phyloP scores from a whole-genome alignment of 1,284 basidiomycete species.

The Phenoliferia sp. region DNA sequence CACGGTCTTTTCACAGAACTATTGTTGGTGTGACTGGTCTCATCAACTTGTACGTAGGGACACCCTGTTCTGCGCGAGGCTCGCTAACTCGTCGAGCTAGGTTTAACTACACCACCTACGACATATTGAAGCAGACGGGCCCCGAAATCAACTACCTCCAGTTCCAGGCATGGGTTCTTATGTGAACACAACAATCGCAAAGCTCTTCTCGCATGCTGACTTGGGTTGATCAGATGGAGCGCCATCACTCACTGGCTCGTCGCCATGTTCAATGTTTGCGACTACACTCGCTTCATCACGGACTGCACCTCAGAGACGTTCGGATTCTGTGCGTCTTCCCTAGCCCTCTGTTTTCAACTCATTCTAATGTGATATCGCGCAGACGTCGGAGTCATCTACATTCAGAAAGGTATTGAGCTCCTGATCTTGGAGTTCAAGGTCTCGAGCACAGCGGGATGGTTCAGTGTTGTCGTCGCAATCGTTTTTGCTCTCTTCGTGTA shows the following conservation, averaged over 20 bases:
- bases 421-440: conserved; percentile 34
- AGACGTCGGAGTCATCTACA: conserved; percentile 56
- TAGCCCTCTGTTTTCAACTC: not conserved
- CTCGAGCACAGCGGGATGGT: conserved; percentile 40
- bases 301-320: conserved; percentile 81
- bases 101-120: conserved; percentile 83
- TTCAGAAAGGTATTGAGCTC: conserved; percentile 47
- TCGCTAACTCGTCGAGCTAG: not conserved
- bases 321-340: conserved; percentile 27
- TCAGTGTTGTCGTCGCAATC: conserved; percentile 46
- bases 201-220: not conserved
- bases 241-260: conserved; percentile 88
- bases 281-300: conserved; percentile 63
- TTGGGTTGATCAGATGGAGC: conserved; percentile 67
- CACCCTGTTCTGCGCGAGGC: not conserved
- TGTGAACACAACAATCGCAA: conserved; percentile 33
- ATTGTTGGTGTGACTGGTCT: conserved; percentile 89
- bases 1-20: conserved; percentile 43
- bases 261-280: conserved; percentile 63
- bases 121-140: conserved; percentile 53
- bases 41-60: conserved; percentile 21
- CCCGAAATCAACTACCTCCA: conserved; percentile 60
- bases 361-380: not conserved
- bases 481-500: conserved; percentile 46
- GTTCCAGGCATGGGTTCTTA: conserved; percentile 49